Base-by-base conservation (phyloP, 2,329 filamentous ascomycete species). In the Aspergillus vadensis region DNA sequence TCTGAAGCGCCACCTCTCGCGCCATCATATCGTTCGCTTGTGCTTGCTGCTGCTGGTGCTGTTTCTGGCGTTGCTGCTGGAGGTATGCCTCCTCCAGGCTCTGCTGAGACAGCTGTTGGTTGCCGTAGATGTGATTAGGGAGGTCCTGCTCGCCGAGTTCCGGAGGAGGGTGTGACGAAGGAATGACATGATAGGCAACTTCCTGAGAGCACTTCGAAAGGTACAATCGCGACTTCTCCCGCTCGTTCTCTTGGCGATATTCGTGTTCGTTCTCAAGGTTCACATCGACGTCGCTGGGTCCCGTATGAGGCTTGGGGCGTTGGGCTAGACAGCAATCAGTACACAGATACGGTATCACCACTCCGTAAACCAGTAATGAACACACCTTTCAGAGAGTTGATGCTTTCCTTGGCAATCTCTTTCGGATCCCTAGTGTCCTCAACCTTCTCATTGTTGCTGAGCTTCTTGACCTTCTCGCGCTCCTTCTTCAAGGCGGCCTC, bases 401-500 rank as follows among this genome's bases (percentile, higher is more conserved):
- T 61, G 50, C 73, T 79, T 57, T 81, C 77, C 72, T 76, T 82
- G 64, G 75, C 82, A 65, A 74, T 69, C 52, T 79, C 79, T 70
- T 74, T 81, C 65, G 72, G 76, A 67, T 76, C 78, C 61, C 78
- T 82, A 53, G 68, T 53, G 21, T 68, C 80, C 23, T 83, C 80
- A 17, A 83, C 78, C 65, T 88, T 78, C 57, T 82, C 81, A 41
- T 80, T 82, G 57, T 78, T 78, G n/a, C 74, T 76, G 44, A 79
- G 72, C 64, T 79, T 79, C 72, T 81, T 90, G 63, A 86, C 82
- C 78, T 92, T 89, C 56, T 85, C 84, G 21, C 91, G 85, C 79
- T 97, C 91, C 64, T 91, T 90, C 77, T 90, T 92, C 70, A 97
- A 82, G 64, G 94, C 95, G 69, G 88, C 87, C 79, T 98, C 93